These are phyloP conservation scores for Petunia hybrid DNA, from an alignment of 305 asterid species.

Conservation along the genomic window DNA sequence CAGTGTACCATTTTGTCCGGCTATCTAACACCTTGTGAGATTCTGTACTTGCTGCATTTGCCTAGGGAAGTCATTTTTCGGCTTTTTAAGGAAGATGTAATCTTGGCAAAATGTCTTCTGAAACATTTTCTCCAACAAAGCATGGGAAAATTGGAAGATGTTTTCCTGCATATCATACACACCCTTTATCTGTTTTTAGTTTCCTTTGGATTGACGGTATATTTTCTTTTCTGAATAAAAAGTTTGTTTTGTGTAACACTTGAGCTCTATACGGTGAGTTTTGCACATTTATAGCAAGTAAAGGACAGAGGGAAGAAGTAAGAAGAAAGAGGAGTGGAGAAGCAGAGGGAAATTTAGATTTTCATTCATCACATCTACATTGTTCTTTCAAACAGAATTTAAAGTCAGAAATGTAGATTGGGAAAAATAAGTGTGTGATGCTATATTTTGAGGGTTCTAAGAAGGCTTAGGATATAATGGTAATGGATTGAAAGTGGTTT, in stretches of 20 bases:
- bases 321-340: constrained; percentile 2
- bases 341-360: neutral
- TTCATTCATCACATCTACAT: neutral
- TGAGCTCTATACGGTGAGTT: neutral
- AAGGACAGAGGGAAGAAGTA: neutral
- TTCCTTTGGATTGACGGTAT: neutral
- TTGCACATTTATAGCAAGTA: neutral
- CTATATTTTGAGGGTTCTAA: neutral
- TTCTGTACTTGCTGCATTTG: too few relatives aligned
- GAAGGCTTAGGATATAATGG: neutral
- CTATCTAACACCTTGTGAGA: too few relatives aligned
- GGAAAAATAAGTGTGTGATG: neutral
- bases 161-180: too few relatives aligned
- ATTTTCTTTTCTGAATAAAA: neutral
- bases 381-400: neutral
- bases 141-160: too few relatives aligned
- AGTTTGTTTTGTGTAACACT: neutral
- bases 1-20: too few relatives aligned
- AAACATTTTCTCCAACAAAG: too few relatives aligned
- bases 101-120: too few relatives aligned
- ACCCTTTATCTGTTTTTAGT: neutral
- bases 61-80: too few relatives aligned
- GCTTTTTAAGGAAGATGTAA: too few relatives aligned
- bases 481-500: neutral
- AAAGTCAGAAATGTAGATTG: constrained; percentile 5